Evolutionary conservation across 2,329 filamentous ascomycete genomes (phyloP).

Genomic region (Xylaria polymorpha): DNA sequence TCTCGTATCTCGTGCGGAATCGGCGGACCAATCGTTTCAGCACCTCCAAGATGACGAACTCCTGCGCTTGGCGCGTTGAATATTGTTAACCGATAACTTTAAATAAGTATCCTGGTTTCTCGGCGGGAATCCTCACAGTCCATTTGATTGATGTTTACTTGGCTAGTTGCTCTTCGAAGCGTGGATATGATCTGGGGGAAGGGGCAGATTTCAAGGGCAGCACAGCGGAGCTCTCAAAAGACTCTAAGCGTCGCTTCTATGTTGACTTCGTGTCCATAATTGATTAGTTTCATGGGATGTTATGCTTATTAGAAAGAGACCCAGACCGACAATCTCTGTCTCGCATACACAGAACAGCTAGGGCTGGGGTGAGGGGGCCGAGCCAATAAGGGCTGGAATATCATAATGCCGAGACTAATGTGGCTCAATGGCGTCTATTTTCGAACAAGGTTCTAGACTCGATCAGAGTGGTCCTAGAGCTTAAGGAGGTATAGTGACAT

Average conservation of each 20-base stretch:
- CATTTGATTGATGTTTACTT: background rate
- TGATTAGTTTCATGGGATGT: too few relatives aligned
- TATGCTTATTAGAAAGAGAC: background rate
- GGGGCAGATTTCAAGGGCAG: background rate
- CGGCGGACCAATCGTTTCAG: slow-evolving; percentile 5
- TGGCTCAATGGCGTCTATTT: slow-evolving; percentile 23
- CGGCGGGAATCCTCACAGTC: slow-evolving; percentile 7
- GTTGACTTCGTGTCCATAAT: background rate
- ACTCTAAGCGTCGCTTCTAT: background rate
- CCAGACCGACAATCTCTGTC: background rate
- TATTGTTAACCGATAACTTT: slow-evolving; percentile 5
- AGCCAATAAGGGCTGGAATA: slow-evolving; percentile 21
- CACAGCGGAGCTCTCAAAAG: background rate
- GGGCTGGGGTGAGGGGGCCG: slow-evolving; percentile 14
- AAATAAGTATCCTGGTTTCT: slow-evolving; percentile 24
- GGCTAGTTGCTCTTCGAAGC: background rate
- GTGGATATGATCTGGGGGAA: background rate
- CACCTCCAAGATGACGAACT: slow-evolving; percentile 5
- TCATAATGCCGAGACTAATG: slow-evolving; percentile 32
- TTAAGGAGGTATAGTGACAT: background rate
- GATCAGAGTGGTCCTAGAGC: slow-evolving; percentile 4
- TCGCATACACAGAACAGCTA: background rate
- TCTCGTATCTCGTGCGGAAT: slow-evolving; percentile 6
- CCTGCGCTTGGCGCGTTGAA: slow-evolving; percentile 20
- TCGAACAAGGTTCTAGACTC: slow-evolving; percentile 27